Evolutionary conservation across 192 early-diverging fungal genomes (phyloP), one percentile per base, ranked within the genome.

Genomic region (Cladochytrium replicatum): DNA sequence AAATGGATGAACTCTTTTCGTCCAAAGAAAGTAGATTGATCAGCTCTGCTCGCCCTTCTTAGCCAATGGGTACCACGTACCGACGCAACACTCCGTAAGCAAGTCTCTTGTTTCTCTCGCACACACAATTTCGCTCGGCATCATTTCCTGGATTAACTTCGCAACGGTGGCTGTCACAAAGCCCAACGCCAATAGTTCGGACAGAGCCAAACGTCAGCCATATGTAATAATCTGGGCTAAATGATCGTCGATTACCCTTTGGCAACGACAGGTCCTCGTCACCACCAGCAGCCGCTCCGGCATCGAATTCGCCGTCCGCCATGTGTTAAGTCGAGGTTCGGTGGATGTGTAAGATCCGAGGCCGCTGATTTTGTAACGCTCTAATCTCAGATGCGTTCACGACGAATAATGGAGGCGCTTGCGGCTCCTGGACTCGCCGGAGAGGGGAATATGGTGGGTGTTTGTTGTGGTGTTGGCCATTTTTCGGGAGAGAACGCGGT

Each of bases 21-120:
- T 9, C 23, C 17, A n/a, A 52, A 41, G 15, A 1, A 11, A 11
- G 42, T 53, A 43, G n/a, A 38, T 19, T 13, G 17, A 39, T 22
- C 6, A 13, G 13, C 13, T 9, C 32, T 0, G 9, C 19, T 50
- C 7, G 9, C 29, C 13, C 19, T 21, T 39, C 31, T 29, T 1
- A 39, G 29, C 8, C 43, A 5, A 23, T 40, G 37, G 24, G 21
- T 7, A 29, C 17, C 32, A 67, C 73, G 58, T 66, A 90, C 87
- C 87, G 24, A 89, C 83, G 64, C 93, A 99, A 61, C 95, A 99
- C 46, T 99, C 95, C 22, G 89, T 80, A 38, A 99, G 63, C 28
- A 99, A 64, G 58, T 99, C 95, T 22, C 89, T 75, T 4, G 95
- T 88, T 43, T 99, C 95, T 64, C 93, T 96, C n/a, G 95, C 82